Evolutionary conservation across 1,284 basidiomycete genomes (phyloP).

Genomic region (Pseudozyma sp.): DNA sequence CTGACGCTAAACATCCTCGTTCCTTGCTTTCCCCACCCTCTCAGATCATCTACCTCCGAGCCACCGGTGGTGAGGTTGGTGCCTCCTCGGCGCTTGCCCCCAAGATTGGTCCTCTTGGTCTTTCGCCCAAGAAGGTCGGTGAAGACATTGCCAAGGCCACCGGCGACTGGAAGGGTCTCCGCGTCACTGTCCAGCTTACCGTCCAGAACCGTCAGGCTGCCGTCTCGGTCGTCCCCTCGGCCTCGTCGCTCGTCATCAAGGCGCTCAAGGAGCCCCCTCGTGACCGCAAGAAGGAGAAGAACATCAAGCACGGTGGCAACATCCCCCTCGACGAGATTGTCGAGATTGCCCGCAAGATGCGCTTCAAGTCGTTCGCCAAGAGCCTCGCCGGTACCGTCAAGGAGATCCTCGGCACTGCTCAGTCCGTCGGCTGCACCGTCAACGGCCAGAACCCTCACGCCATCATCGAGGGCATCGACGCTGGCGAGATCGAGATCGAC

Average conservation of each 20-base stretch:
- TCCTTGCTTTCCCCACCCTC: conserved; percentile 48
- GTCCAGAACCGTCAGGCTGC: conserved; percentile 99
- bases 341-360: conserved; percentile 96
- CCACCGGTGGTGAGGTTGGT: conserved; percentile 99
- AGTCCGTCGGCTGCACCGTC: conserved; percentile 93
- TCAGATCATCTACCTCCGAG: conserved; percentile 95
- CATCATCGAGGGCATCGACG: conserved; percentile 94
- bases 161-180: conserved; percentile 98
- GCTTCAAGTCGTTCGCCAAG: conserved; percentile 93
- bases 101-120: conserved; percentile 99
- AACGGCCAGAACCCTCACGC: conserved; percentile 94
- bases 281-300: conserved; percentile 99
- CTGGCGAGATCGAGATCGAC: conserved; percentile 81
- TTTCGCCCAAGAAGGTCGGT: conserved; percentile 99
- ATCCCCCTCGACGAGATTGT: conserved; percentile 93
- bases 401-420: conserved; percentile 74
- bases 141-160: conserved; percentile 99
- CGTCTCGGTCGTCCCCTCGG: conserved; percentile 96
- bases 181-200: conserved; percentile 97
- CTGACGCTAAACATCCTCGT: conserved; percentile 13
- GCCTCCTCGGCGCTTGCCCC: conserved; percentile 98
- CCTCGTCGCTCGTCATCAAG: conserved; percentile 96
- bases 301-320: conserved; percentile 98
- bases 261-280: conserved; percentile 99
- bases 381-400: conserved; percentile 88